Evolutionary conservation across 108 stramenopile species (phyloP).

Genomic region (Cyclostephanos tholiformis): DNA sequence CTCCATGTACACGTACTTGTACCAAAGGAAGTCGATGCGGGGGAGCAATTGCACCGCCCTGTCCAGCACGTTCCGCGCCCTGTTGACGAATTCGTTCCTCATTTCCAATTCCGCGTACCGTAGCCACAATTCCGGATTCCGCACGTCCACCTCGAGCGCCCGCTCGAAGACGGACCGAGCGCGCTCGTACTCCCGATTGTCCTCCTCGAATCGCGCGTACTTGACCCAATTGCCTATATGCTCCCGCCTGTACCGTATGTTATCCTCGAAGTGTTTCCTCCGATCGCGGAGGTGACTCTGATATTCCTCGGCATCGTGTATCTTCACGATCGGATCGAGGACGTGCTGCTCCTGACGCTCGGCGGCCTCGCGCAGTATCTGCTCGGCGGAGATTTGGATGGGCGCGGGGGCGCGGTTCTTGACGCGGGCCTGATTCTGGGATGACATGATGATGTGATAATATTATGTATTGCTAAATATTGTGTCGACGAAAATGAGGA

Average conservation of each 20-base stretch:
- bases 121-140: slow-evolving; percentile 91
- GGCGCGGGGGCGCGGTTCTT: slow-evolving; percentile 99
- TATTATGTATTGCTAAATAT: neutral
- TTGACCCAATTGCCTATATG: slow-evolving; percentile 97
- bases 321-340: slow-evolving; percentile 80
- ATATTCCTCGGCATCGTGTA: slow-evolving; percentile 98
- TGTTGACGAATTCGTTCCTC: slow-evolving; percentile 97
- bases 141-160: slow-evolving; percentile 94
- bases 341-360: slow-evolving; percentile 87
- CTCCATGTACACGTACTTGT: slow-evolving; percentile 99
- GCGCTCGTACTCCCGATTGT: slow-evolving; percentile 97
- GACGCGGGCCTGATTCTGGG: slow-evolving; percentile 57
- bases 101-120: slow-evolving; percentile 99
- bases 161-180: slow-evolving; percentile 97
- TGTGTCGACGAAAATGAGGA: too few relatives aligned
- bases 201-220: slow-evolving; percentile 98
- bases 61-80: slow-evolving; percentile 98
- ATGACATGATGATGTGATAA: slow-evolving; percentile 61
- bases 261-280: slow-evolving; percentile 94
- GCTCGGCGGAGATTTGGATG: slow-evolving; percentile 99
- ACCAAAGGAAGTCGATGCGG: slow-evolving; percentile 97
- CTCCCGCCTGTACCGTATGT: slow-evolving; percentile 94
- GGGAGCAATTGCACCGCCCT: slow-evolving; percentile 95
- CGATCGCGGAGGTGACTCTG: slow-evolving; percentile 92
- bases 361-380: slow-evolving; percentile 96